phyloP scores from a whole-genome alignment of 345 rosid species.

The Pistacia atlantica region DNA sequence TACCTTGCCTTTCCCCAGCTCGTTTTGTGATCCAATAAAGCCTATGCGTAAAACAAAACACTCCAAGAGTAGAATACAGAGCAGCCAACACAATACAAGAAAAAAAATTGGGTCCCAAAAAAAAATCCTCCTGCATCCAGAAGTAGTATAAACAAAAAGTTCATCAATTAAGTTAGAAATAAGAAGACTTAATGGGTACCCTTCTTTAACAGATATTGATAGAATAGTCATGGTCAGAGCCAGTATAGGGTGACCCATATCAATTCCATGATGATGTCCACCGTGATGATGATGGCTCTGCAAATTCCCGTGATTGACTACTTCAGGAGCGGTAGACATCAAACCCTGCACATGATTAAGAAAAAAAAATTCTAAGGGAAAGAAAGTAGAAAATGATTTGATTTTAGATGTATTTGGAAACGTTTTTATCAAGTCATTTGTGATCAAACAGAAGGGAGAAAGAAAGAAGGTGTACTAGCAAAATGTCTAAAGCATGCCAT shows the following conservation, averaged over 20 bases:
- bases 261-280: conserved; percentile 75
- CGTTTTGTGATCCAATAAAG: conserved; percentile 91
- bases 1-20: conserved; percentile 85
- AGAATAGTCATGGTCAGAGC: conserved; percentile 77
- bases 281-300: conserved; percentile 45
- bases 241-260: conserved; percentile 75
- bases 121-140: background rate
- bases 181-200: conserved; percentile 40
- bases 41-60: conserved; percentile 33
- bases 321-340: conserved; percentile 53
- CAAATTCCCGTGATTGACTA: conserved; percentile 36
- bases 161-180: background rate
- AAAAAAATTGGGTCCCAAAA: background rate
- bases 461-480: conserved; percentile 46
- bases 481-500: conserved; percentile 80
- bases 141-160: conserved; percentile 8
- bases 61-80: background rate
- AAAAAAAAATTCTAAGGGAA: conserved; percentile 7
- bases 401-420: conserved; percentile 1
- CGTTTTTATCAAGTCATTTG: background rate
- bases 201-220: conserved; percentile 85
- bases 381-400: conserved; percentile 17
- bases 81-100: background rate
- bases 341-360: conserved; percentile 47
- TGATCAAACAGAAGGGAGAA: conserved; percentile 1